These are phyloP conservation scores for Dryas alaskensis DNA, from an alignment of 306 rosid genomes.

Conservation along the genomic window DNA sequence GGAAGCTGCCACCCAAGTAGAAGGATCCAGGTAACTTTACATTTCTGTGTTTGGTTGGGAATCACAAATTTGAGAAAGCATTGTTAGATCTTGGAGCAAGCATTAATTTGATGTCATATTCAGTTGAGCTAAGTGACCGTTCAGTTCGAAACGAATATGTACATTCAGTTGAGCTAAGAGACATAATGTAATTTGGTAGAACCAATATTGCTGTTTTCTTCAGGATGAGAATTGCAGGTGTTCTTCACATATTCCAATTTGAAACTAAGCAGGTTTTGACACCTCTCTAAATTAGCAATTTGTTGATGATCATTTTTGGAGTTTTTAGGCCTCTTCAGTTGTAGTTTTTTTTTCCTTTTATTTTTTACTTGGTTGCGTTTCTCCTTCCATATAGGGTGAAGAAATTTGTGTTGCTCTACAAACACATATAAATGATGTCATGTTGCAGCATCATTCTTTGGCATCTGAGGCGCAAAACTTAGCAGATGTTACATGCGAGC, in stretches of 20 bases:
- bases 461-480: slow-evolving; percentile 52
- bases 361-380: slow-evolving; percentile 17
- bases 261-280: slow-evolving; percentile 83
- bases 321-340: slow-evolving; percentile 7
- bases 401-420: slow-evolving; percentile 97
- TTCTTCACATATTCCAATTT: slow-evolving; percentile 91
- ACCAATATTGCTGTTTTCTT: slow-evolving; percentile 95
- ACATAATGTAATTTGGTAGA: slow-evolving; percentile 96
- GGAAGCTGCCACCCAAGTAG: too few species aligned
- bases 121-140: too few species aligned
- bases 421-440: slow-evolving; percentile 90
- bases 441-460: slow-evolving; percentile 66
- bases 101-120: too few species aligned
- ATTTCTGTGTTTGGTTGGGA: too few species aligned
- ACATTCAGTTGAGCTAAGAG: slow-evolving; percentile 93
- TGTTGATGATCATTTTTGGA: neutral
- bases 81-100: too few species aligned
- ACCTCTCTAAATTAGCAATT: slow-evolving; percentile 10
- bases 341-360: slow-evolving; percentile 2
- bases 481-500: slow-evolving; percentile 48
- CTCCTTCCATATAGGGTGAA: slow-evolving; percentile 66
- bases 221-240: slow-evolving; percentile 97
- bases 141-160: slow-evolving; percentile 82
- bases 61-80: too few species aligned
- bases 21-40: too few species aligned